Base-by-base conservation (phyloP, 352 stramenopile species). In the Halophytophthora batemanensis region DNA sequence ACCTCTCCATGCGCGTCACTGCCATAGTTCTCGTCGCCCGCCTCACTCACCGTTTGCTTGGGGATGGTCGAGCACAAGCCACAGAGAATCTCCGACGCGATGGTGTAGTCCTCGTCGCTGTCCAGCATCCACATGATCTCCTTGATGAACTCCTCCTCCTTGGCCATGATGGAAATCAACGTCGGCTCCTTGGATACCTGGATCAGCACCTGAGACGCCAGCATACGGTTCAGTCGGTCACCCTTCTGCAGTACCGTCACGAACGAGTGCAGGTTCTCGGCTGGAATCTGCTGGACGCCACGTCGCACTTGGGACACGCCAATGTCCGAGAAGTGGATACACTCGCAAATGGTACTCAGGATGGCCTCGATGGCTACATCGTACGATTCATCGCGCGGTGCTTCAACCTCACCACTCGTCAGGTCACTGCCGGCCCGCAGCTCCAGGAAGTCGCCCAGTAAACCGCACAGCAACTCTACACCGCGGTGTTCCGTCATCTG, bases 111-210 rank as follows among this genome's bases (percentile, higher is more conserved):
- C 42, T 92, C 78, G 41, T 86, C 77, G 33, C 64, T 82, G 31
- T 86, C 78, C 14, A 92, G 59, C 64, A 92, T 79, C 55, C 77
- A 69, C 61, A 84, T 76, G 18, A 90, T 58, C 53, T 92, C 77
- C 19, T 82, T 76, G 35, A 90, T 71, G 28, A 90, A 88, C 34
- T 72, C 66, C 10, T 70, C 48, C 34, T 86, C 74, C 31, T 79
- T 69, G 1, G 71, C 59, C 39, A 88, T 57, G 38, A 72, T 69
- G 7, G 53, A 53, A 17, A 87, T 71, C 45, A 92, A 60, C 2
- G 74, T 74, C 4, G 73, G 69, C 41, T 90, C 78, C 39, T 81
- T 74, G 2, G 78, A 81, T 0, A 82, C 63, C 35, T 82, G 67
- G n/a, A 87, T 71, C 2, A 90, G 48, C 21, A 92, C 69, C 45